A percentile compares a stretch with the other conserved stretches of the same genome.
Conservation (phyloP, 805 yeast genomes). For the Maudiozyma turicensis region DNA sequence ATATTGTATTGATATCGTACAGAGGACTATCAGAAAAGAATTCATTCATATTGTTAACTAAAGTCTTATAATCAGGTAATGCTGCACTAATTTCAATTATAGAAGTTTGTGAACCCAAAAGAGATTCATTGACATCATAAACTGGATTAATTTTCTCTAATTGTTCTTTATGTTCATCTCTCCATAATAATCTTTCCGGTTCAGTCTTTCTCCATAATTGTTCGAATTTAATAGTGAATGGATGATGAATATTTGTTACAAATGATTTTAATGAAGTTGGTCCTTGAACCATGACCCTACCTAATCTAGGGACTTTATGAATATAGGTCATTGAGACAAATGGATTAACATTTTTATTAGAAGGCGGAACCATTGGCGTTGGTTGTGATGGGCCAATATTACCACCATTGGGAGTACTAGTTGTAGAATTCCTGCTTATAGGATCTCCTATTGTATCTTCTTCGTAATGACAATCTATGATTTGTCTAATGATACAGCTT, state of each 20-base stretch:
- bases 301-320: not conserved
- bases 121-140: not conserved
- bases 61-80: not conserved
- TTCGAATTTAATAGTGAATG: not conserved
- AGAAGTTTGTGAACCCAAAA: not conserved
- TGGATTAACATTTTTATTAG: not conserved
- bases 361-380: no score
- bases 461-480: not conserved
- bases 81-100: not conserved
- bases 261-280: not conserved
- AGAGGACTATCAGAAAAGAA: not conserved
- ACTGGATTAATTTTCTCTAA: not conserved
- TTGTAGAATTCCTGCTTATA: no score
- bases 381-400: no score
- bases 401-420: no score
- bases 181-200: not conserved
- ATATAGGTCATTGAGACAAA: not conserved
- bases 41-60: not conserved
- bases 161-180: not conserved
- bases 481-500: not conserved
- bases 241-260: not conserved
- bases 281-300: not conserved
- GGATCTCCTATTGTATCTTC: not conserved
- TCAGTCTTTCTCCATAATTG: not conserved
- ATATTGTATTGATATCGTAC: not conserved